Base-by-base conservation (phyloP, 1,284 basidiomycete genomes). In the Chalciporus piperatoides region DNA sequence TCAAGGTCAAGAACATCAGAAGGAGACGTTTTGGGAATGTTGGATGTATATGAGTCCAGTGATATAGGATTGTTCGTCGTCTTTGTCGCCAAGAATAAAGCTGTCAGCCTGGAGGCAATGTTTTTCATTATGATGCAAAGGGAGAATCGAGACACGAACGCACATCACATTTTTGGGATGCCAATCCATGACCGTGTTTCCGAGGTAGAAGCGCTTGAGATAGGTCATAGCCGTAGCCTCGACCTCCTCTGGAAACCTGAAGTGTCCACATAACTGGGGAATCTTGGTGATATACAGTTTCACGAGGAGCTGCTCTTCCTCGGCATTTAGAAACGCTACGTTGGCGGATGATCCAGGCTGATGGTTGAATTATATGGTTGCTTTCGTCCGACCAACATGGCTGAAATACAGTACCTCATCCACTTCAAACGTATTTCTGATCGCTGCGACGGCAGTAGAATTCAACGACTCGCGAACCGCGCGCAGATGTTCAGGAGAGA, bases 101-200 rank as follows among this genome's bases (percentile, higher is more conserved):
- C 86, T 2, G 96, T 98, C 44, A 97, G 77, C 93, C 95, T 98
- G 42, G 36, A 42, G 41, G 15, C 9, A 28, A 33, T 49, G 25
- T 53, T 25, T 25, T 30, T 56, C 38, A 46, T 51, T 27, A 44
- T n/a, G 43, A 51, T 2, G 47, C 35, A 39, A 23, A 33, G 28
- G 40, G 11, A 21, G 9, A 27, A 25, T 3, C 15, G 21, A 44
- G n/a, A 47, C 17, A 45, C n/a, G 23, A 6, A 70, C 88, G 46
- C 65, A 97, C 96, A 99, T 98, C 63, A 99, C 92, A 60, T 91
- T 90, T 71, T 97, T 97, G 0, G 96, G 97, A 71, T 99, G 97
- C 84, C 92, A 97, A 65, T 99, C 95, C 94, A 99, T 97, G 46
- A 94, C 92, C 1, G 94, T 97, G 64, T 99, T 99, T 70, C 91